Percentiles rank a stretch among this genome's conserved stretches.
phyloP scores from a whole-genome alignment of 208 protist genomes.

The Leishmania lainsoni region DNA sequence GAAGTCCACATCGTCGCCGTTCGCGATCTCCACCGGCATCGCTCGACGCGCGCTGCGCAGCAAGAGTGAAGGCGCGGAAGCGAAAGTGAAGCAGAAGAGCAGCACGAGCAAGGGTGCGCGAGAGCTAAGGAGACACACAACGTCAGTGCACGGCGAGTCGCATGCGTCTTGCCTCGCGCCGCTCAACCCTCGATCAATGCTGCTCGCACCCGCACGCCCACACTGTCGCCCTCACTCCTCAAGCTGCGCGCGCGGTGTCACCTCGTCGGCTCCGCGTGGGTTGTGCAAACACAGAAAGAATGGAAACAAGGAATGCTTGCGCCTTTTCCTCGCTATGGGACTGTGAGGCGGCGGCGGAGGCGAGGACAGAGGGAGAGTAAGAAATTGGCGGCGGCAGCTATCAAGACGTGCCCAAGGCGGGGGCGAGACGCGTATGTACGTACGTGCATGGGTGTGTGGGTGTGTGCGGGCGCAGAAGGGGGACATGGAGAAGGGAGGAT shows the following conservation, averaged over 20 bases:
- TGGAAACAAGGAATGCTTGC: neutral
- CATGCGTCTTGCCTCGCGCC: neutral
- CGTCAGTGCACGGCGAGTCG: neutral
- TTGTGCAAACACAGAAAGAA: neutral
- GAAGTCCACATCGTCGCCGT: constrained; percentile 73
- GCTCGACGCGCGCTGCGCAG: neutral
- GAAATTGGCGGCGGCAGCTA: no score
- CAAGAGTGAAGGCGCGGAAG: neutral
- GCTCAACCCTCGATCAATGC: neutral
- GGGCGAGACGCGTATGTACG: neutral
- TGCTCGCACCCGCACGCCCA: neutral
- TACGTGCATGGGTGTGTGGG: neutral
- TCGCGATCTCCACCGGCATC: constrained; percentile 65
- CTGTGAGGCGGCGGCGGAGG: no score
- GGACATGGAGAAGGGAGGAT: neutral
- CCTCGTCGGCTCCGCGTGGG: neutral
- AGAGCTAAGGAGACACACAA: neutral
- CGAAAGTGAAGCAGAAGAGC: neutral
- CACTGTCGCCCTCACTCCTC: neutral
- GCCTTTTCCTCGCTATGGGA: no score
- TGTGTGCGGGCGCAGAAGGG: neutral
- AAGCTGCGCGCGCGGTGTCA: neutral
- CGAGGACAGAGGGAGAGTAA: neutral
- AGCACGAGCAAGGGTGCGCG: neutral
- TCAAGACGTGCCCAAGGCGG: no score